These are phyloP conservation scores for Piloderma croceum DNA, from an alignment of 768 basidiomycete species.

Conservation along the genomic window DNA sequence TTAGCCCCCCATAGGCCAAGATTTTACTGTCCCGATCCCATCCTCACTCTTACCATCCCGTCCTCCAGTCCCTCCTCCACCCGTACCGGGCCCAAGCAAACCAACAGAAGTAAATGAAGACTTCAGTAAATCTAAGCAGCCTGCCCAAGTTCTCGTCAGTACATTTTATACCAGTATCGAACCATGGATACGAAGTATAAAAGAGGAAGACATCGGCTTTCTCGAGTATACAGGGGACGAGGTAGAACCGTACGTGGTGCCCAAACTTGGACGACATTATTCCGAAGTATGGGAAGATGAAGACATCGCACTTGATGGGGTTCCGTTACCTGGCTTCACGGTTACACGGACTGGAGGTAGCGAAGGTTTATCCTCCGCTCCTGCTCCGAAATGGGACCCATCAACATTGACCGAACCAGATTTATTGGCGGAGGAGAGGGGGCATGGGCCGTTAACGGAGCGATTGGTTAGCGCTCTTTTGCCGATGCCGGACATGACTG, in stretches of 20 bases:
- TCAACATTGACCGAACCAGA: constrained; percentile 72
- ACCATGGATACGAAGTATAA: constrained; percentile 81
- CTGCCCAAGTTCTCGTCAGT: constrained; percentile 58
- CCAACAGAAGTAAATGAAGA: constrained; percentile 83
- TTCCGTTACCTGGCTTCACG: constrained; percentile 36
- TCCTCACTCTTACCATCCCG: constrained; percentile 50
- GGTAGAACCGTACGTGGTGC: constrained; percentile 79
- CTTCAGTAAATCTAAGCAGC: constrained; percentile 79
- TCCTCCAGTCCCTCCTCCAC: constrained; percentile 57
- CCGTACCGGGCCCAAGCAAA: constrained; percentile 76
- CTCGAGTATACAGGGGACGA: constrained; percentile 90
- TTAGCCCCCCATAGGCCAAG: constrained; percentile 39
- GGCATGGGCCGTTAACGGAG: constrained; percentile 86
- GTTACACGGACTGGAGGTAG: constrained; percentile 27
- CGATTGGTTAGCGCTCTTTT: constrained; percentile 71
- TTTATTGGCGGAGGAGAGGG: constrained; percentile 65
- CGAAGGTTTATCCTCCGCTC: constrained; percentile 28
- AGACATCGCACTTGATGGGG: constrained; percentile 53
- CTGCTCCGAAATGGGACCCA: constrained; percentile 75
- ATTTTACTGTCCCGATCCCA: constrained; percentile 54
- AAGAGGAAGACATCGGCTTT: constrained; percentile 95
- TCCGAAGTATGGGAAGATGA: constrained; percentile 91
- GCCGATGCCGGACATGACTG: constrained; percentile 53
- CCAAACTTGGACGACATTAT: constrained; percentile 84
- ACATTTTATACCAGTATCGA: constrained; percentile 90